Evolutionary conservation across 2,329 filamentous ascomycete genomes (phyloP).

Genomic region (Talaromyces sp.): DNA sequence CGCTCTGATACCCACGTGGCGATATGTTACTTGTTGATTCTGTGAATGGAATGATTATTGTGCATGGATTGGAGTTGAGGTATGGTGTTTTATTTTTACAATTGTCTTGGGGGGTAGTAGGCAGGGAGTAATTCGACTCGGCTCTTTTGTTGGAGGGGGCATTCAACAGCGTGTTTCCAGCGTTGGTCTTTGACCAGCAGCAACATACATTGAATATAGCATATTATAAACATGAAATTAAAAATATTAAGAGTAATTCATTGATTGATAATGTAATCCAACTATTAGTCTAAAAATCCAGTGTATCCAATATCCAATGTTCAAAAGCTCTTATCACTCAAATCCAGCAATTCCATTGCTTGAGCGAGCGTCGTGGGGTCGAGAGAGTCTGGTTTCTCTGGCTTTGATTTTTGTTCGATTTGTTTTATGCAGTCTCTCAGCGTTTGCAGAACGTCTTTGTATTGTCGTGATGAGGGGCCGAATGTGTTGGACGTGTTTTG

Average conservation of each 20-base stretch:
- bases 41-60: not conserved
- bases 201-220: not conserved
- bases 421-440: conserved; percentile 28
- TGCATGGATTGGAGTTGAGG: conserved; percentile 10
- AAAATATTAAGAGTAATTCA: not conserved
- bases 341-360: conserved; percentile 30
- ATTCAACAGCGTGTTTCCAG: not conserved
- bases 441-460: conserved; percentile 30
- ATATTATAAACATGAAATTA: not conserved
- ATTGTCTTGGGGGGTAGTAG: not conserved
- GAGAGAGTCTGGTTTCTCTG: not conserved
- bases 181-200: not conserved
- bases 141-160: not conserved
- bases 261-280: not conserved
- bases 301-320: too few species aligned
- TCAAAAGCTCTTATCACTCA: conserved; percentile 4
- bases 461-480: conserved; percentile 31
- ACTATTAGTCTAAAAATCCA: too few species aligned
- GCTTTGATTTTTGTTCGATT: conserved; percentile 14
- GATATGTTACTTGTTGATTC: not conserved
- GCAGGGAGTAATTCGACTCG: not conserved
- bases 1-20: not conserved
- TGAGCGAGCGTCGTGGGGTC: conserved; percentile 26
- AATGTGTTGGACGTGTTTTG: conserved; percentile 35
- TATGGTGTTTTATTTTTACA: not conserved